Evolutionary conservation across 305 asterid genomes (phyloP), one percentile per base, ranked within the genome.

Genomic region (Lippia alba): DNA sequence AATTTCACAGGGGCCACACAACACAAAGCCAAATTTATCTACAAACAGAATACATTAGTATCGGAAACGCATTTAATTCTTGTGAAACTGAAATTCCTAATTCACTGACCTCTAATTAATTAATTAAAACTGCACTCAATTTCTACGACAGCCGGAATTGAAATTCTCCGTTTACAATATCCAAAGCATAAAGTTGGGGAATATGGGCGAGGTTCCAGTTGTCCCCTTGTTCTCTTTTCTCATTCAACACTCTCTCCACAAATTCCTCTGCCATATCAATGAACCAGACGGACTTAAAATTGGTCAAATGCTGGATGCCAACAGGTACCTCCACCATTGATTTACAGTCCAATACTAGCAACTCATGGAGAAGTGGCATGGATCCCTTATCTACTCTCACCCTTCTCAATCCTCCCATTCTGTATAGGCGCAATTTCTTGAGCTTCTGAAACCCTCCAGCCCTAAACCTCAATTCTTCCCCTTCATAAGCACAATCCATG

Each of bases 341-440:
- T 4, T 1, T 14, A 62, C 85, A 80, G 7, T 36, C 36, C 8
- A 2, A 0, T 11, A 83, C 1, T 0, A 0, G 0, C 17, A 75
- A n/a, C 4, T 2, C 2, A 5, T 50, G 40, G 14, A 80, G 72
- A 41, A 8, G 12, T 1, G 85, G 81, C 79, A 77, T 64, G 18
- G 79, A 70, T 4, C 66, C 81, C 2, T 77, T 48, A 67, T 77
- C 87, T 3, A 83, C 44, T 10, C 1, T 16, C 36, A 80, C 32
- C 17, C 20, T 9, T 69, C 66, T 74, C 78, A 79, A 11, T 19
- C 49, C 45, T 39, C 7, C 5, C 10, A 5, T 9, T 39, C 45
- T 39, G 9, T 1, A 0, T 5, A 39, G 45, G 9, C 1, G 3
- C 8, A 79, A 45, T 11, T 0, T 0, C 19, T 34, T 41, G 20